These are phyloP conservation scores for Glycine latifolia DNA, from an alignment of 306 rosid species.

Conservation along the genomic window DNA sequence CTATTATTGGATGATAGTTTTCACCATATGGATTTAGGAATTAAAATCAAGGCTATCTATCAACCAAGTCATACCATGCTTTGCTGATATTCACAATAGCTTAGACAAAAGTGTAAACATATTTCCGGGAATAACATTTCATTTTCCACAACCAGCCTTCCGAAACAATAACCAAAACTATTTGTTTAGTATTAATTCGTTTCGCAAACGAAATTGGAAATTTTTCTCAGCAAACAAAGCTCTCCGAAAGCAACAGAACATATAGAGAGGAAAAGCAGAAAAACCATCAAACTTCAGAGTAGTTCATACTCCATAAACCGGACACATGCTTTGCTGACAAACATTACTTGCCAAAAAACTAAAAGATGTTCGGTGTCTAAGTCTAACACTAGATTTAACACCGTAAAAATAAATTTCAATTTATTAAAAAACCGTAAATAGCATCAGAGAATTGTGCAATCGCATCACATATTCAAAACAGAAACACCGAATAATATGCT, in stretches of 20 bases:
- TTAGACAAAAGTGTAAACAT: background rate
- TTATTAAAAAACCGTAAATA: background rate
- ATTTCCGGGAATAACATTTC: background rate
- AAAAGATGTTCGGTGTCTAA: background rate
- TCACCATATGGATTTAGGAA: too few species aligned
- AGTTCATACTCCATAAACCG: background rate
- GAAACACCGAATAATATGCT: background rate
- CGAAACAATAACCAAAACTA: background rate
- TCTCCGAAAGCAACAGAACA: conserved; percentile 11
- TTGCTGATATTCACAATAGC: background rate
- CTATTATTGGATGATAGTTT: too few species aligned
- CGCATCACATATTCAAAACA: background rate
- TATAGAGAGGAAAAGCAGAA: background rate
- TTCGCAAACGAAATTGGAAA: background rate
- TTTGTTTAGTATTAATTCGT: background rate
- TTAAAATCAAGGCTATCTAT: too few species aligned
- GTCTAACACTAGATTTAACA: background rate
- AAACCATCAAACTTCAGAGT: background rate
- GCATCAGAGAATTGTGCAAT: background rate
- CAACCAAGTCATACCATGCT: too few species aligned
- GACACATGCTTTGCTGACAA: background rate
- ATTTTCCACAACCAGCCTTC: background rate
- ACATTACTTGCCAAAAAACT: background rate
- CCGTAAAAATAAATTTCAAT: background rate
- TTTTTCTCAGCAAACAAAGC: background rate